phyloP scores from a whole-genome alignment of 495 filamentous ascomycete species.

The Aspergillus homomorphus region DNA sequence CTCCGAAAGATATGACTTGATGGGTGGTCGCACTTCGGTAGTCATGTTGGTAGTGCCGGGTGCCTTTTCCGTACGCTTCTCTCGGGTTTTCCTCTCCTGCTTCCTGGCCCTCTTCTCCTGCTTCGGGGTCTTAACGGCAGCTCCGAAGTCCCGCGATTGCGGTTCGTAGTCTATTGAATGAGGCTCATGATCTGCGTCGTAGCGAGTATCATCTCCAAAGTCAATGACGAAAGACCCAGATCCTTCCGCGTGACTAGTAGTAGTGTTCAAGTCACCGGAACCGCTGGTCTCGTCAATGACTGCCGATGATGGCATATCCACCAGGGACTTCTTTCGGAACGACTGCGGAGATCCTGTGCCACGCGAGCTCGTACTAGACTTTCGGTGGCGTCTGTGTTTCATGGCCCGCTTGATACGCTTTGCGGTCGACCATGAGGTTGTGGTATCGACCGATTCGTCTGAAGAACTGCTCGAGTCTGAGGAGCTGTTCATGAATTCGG shows the following conservation, averaged over 20 bases:
- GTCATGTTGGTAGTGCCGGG: conserved; percentile 10
- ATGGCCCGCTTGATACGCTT: conserved; percentile 72
- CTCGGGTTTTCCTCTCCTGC: conserved; percentile 37
- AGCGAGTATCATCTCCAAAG: conserved; percentile 32
- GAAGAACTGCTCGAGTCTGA: conserved; percentile 61
- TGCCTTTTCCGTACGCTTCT: conserved; percentile 32
- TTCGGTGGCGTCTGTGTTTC: conserved; percentile 63
- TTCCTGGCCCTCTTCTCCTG: conserved; percentile 20
- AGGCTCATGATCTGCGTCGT: conserved; percentile 30
- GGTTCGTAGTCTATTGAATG: conserved; percentile 28
- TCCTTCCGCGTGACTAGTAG: conserved; percentile 37
- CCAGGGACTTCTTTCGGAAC: conserved; percentile 24
- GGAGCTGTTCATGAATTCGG: conserved; percentile 71
- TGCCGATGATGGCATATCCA: conserved; percentile 15
- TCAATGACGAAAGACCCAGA: conserved; percentile 35
- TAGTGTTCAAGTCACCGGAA: conserved; percentile 25
- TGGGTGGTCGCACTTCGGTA: conserved; percentile 12
- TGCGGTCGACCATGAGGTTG: conserved; percentile 68
- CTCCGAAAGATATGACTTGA: conserved; percentile 9
- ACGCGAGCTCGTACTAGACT: conserved; percentile 69
- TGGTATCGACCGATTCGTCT: conserved; percentile 62
- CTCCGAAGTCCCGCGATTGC: conserved; percentile 31
- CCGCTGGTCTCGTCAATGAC: conserved; percentile 20
- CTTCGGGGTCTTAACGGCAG: conserved; percentile 17
- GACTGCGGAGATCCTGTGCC: conserved; percentile 47